Percentiles rank a stretch among this genome's conserved stretches.
phyloP scores from a whole-genome alignment of 1,284 basidiomycete species.

The Sphaerobolus stellatus region DNA sequence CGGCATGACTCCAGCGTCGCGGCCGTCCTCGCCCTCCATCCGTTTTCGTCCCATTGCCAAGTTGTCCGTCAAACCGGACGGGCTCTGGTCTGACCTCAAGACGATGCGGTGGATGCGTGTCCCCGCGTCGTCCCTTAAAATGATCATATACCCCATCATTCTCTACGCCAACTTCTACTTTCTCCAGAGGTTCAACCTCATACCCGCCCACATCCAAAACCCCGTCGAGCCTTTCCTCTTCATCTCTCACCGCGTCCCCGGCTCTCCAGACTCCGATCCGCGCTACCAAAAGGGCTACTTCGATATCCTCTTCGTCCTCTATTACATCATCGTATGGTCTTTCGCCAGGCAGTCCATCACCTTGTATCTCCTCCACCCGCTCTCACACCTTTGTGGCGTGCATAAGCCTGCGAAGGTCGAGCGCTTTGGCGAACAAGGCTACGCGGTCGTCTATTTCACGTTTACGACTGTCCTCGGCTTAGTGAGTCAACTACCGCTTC shows the following conservation, averaged over 20 bases:
- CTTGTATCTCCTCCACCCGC: slow-evolving; percentile 65
- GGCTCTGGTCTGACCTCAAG: slow-evolving; percentile 44
- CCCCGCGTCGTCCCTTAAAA: slow-evolving; percentile 70
- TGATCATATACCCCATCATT: slow-evolving; percentile 72
- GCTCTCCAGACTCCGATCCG: slow-evolving; percentile 51
- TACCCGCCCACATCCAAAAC: slow-evolving; percentile 57
- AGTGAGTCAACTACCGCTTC: slow-evolving; percentile 48
- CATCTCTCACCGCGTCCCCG: slow-evolving; percentile 66
- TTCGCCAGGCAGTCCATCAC: slow-evolving; percentile 83
- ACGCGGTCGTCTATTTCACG: slow-evolving; percentile 80
- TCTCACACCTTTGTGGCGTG: slow-evolving; percentile 74
- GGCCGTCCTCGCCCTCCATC: slow-evolving; percentile 7
- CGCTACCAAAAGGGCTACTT: slow-evolving; percentile 77
- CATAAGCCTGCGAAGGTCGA: slow-evolving; percentile 67
- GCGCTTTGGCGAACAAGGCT: slow-evolving; percentile 88
- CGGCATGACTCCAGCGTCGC: slow-evolving; percentile 10
- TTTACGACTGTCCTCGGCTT: slow-evolving; percentile 74
- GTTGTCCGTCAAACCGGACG: slow-evolving; percentile 2
- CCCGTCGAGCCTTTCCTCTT: slow-evolving; percentile 78
- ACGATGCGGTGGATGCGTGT: slow-evolving; percentile 72
- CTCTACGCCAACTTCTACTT: slow-evolving; percentile 72
- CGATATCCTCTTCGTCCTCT: slow-evolving; percentile 83
- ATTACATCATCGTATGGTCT: slow-evolving; percentile 90
- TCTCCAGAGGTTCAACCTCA: slow-evolving; percentile 40
- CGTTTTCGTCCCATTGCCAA: not conserved